Base-by-base conservation (phyloP, 352 stramenopile genomes). In the Globisporangium alternatum region DNA sequence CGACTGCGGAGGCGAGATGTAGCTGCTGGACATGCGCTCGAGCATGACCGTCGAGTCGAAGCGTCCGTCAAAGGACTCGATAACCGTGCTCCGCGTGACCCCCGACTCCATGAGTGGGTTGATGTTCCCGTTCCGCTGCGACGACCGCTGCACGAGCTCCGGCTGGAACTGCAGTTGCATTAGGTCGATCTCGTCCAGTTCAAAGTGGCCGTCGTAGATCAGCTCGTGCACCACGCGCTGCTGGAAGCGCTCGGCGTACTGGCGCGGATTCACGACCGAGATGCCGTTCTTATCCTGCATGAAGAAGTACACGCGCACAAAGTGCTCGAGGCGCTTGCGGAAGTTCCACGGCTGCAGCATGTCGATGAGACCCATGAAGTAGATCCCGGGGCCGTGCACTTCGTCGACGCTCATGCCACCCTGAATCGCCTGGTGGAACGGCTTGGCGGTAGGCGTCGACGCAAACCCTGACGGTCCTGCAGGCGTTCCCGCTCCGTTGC, bases 281-380 rank as follows among this genome's bases (percentile, higher is more conserved):
- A 94, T 90, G 3, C 83, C 83, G 61, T 85, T 75, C 41, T 72
- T 75, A 60, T 91, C 83, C 73, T 94, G 86, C 51, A 88, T 61
- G 15, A 89, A 57, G 4, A 94, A 44, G 59, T 90, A 91, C 4
- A 88, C 81, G 33, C 83, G 81, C 17, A 92, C 58, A 64, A 92
- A 91, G 56, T 92, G 80, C 71, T 98, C 94, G 9, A 96, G 63
- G 28, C 90, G 79, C 64, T 98, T 98, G 31, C 91, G 77, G 0
- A 95, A 77, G 62, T 97, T 98, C 86, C 95, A 98, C 66, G 97
- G 90, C 68, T 98, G 93, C 13, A 98, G 77, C 65, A 98, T 98
- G 66, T 98, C 94, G 71, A 98, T 98, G 30, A 98, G 81, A 1
- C 95, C 95, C 74, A 98, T 93, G 71, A 95, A 98, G 72, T 97